These are phyloP conservation scores for Zoysia matrella DNA, from an alignment of 202 grass and related monocot species.

Conservation along the genomic window DNA sequence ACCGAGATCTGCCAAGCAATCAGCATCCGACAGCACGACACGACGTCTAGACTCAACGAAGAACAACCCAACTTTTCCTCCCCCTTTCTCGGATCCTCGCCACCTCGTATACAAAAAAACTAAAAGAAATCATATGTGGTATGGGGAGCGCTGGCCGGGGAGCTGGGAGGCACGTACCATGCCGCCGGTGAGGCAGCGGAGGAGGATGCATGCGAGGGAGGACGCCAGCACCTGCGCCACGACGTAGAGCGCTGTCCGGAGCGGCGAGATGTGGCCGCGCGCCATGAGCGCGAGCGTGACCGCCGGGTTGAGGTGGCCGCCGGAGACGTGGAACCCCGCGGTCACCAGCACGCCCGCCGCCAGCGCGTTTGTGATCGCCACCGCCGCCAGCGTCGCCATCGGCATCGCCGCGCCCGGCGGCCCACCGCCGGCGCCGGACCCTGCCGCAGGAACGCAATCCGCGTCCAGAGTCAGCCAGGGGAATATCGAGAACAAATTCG, in stretches of 20 bases:
- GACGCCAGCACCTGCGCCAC: constrained; percentile 80
- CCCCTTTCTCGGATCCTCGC: constrained; percentile 3
- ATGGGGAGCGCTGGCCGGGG: not conserved
- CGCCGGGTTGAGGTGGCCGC: constrained; percentile 92
- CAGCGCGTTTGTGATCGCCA: constrained; percentile 69
- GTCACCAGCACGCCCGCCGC: constrained; percentile 81
- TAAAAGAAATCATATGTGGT: not conserved
- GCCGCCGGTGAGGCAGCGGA: constrained; percentile 85
- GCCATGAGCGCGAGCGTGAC: constrained; percentile 81
- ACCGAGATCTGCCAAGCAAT: constrained; percentile 7
- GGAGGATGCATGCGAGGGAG: constrained; percentile 76
- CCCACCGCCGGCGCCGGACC: constrained; percentile 31
- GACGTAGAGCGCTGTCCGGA: constrained; percentile 74
- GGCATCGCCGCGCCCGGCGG: constrained; percentile 58
- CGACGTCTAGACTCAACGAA: constrained; percentile 1
- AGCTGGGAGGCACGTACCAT: constrained; percentile 46
- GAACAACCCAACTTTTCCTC: not conserved
- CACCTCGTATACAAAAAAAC: not conserved
- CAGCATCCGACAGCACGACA: not conserved
- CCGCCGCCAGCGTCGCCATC: constrained; percentile 74
- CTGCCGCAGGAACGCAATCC: not conserved
- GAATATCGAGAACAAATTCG: not conserved
- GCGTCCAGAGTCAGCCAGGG: not conserved
- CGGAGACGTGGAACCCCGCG: constrained; percentile 88
- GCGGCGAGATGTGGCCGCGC: constrained; percentile 70